These are phyloP conservation scores for Tilletia walkeri DNA, from an alignment of 1,284 basidiomycete species.

Conservation along the genomic window DNA sequence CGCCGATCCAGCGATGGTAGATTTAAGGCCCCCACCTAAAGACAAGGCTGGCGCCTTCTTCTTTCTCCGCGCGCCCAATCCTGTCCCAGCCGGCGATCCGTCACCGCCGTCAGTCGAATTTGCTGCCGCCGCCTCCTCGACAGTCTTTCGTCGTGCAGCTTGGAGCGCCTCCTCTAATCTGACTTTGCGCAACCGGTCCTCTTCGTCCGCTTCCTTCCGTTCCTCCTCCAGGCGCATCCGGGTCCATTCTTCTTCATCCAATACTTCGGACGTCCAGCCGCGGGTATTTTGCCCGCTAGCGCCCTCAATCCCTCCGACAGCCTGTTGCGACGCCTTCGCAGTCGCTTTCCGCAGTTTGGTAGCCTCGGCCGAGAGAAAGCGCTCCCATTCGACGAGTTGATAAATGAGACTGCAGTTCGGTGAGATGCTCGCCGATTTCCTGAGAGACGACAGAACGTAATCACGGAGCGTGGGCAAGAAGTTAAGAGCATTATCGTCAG, in stretches of 20 bases:
- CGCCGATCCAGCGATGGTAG: not conserved
- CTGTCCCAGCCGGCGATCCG: not conserved
- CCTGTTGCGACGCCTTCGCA: constrained; percentile 16
- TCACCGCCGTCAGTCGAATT: not conserved
- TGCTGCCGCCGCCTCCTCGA: not conserved
- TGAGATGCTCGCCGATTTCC: constrained; percentile 30
- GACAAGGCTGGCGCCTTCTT: not conserved
- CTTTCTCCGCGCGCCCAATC: not conserved
- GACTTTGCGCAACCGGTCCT: not conserved
- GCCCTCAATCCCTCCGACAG: not conserved
- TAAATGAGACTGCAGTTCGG: constrained; percentile 95
- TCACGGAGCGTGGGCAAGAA: not conserved
- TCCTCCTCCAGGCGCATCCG: constrained; percentile 18
- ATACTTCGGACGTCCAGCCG: constrained; percentile 42
- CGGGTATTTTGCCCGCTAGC: constrained; percentile 1
- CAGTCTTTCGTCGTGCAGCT: not conserved
- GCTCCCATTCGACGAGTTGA: constrained; percentile 90
- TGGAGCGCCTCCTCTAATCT: constrained; percentile 13
- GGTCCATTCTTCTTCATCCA: constrained; percentile 50
- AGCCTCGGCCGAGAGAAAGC: constrained; percentile 61
- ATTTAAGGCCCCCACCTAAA: not conserved
- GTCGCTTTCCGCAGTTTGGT: constrained; percentile 32
- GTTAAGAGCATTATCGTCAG: too few species aligned
- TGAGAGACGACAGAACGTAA: not conserved
- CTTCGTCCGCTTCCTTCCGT: constrained; percentile 16